A percentile compares a stretch with the other conserved stretches of the same genome.
These are phyloP conservation scores for Acidomyces sp. DNA, from an alignment of 495 filamentous ascomycete species.

Conservation along the genomic window DNA sequence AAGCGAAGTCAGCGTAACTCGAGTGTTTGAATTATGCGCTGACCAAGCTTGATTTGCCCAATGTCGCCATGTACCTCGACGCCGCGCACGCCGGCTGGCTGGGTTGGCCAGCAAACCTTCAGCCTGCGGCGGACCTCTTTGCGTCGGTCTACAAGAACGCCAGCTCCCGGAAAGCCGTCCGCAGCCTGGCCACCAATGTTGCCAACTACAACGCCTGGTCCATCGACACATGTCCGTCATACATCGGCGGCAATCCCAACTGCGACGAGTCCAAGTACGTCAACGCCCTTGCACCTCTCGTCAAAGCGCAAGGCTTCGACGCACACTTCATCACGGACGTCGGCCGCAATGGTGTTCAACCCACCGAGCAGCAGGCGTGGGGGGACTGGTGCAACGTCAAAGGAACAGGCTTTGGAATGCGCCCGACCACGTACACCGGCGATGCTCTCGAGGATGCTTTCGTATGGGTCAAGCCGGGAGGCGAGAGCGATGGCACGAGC, in stretches of 20 bases:
- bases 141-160: slow-evolving; percentile 54
- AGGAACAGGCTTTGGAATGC: slow-evolving; percentile 60
- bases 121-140: slow-evolving; percentile 55
- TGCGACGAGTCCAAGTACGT: slow-evolving; percentile 65
- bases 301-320: slow-evolving; percentile 49
- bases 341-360: slow-evolving; percentile 55
- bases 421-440: slow-evolving; percentile 51
- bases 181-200: slow-evolving; percentile 66
- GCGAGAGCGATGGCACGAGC: slow-evolving; percentile 67
- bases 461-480: slow-evolving; percentile 77
- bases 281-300: slow-evolving; percentile 48
- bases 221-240: slow-evolving; percentile 32
- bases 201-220: slow-evolving; percentile 29
- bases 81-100: slow-evolving; percentile 74
- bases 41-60: slow-evolving; percentile 55
- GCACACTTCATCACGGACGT: slow-evolving; percentile 61
- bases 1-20: slow-evolving; percentile 50
- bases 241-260: slow-evolving; percentile 33
- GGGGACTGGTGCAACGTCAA: slow-evolving; percentile 80
- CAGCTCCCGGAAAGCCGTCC: slow-evolving; percentile 49
- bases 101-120: slow-evolving; percentile 67
- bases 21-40: slow-evolving; percentile 61
- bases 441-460: slow-evolving; percentile 55
- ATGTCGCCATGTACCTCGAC: slow-evolving; percentile 75
- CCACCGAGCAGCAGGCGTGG: slow-evolving; percentile 50